Base-by-base conservation (phyloP, 176 grass and related monocot species). In the Bolboschoenus planiculmis region DNA sequence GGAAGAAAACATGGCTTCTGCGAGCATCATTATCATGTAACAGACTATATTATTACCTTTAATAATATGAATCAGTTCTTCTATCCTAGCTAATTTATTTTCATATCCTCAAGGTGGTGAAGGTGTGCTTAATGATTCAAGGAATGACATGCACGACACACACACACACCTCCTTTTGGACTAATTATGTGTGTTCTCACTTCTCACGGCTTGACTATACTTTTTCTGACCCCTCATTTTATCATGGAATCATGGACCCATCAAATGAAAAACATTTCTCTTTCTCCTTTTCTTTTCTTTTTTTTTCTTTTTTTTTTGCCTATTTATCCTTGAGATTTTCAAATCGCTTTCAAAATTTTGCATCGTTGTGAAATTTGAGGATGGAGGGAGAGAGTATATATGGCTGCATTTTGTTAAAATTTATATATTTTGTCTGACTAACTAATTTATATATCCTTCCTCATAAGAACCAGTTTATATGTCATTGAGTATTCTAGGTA, bases 181-280 rank as follows among this genome's bases (percentile, higher is more conserved):
- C 35, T 80, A 80, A 80, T 80, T 57, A 60, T 80, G 20, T 37
- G 18, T 80, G 53, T 80, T 80, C 55, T 56, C 53, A 80, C 34
- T 80, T 80, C 55, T 56, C 53, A 80, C 34, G 0, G 11, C 78
- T 80, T 80, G 55, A 80, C 78, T 80, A n/a, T n/a, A n/a, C 55
- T 80, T 80, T 60, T 78, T 53, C 23, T 53, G 74, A 54, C 6
- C 23, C 23, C 74, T 54, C 14, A 78, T 51, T 54, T 3, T 34
- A 37, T 58, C n/a, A 27, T 80, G 72, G 44, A 76, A 76, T 76
- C 5, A 51, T 51, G 44, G 24, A 50, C 44, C 43, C 72, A 76
- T 51, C 72, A 51, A 76, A 72, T 26, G 13, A 51, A 76, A 3
- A 30, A 51, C 0, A 31, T 30, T 15, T 51, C 8, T 47, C 1